These are phyloP conservation scores for Jackrogersella multiformis DNA, from an alignment of 495 filamentous ascomycete species.

Conservation along the genomic window DNA sequence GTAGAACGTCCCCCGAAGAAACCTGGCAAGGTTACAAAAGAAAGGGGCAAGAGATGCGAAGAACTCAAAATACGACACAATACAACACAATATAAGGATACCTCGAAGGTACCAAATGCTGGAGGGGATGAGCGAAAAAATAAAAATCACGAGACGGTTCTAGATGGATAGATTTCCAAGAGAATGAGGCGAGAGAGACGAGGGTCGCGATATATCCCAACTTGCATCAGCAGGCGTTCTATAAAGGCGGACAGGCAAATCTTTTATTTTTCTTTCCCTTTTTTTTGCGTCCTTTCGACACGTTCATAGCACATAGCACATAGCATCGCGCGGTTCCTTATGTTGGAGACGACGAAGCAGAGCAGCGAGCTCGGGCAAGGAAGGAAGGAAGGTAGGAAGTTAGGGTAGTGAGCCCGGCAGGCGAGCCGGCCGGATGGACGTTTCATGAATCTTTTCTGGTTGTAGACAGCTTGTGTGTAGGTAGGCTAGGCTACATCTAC, in stretches of 20 bases:
- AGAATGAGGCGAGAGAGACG: too few relatives aligned
- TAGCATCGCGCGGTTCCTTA: background rate
- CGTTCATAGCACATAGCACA: too few relatives aligned
- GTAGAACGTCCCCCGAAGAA: background rate
- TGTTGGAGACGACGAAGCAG: constrained; percentile 1
- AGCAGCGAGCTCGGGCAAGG: background rate
- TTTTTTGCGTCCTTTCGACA: background rate
- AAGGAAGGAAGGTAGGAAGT: background rate
- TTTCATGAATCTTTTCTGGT: too few relatives aligned
- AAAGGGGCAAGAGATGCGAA: background rate
- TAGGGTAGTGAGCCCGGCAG: constrained; percentile 8
- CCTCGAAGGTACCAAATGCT: background rate
- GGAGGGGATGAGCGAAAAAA: background rate
- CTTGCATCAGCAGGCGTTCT: constrained; percentile 40
- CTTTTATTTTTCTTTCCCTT: background rate
- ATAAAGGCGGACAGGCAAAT: constrained; percentile 13
- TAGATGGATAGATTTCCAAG: constrained; percentile 33
- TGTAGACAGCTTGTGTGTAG: constrained; percentile 21
- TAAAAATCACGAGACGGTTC: background rate
- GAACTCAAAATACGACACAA: background rate
- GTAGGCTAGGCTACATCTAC: background rate
- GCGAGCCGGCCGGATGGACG: too few relatives aligned
- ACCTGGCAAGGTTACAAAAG: background rate
- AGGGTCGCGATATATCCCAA: constrained; percentile 38
- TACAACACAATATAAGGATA: background rate